Evolutionary conservation across 495 filamentous ascomycete species (phyloP).

Genomic region (Podospora pseudopauciseta): DNA sequence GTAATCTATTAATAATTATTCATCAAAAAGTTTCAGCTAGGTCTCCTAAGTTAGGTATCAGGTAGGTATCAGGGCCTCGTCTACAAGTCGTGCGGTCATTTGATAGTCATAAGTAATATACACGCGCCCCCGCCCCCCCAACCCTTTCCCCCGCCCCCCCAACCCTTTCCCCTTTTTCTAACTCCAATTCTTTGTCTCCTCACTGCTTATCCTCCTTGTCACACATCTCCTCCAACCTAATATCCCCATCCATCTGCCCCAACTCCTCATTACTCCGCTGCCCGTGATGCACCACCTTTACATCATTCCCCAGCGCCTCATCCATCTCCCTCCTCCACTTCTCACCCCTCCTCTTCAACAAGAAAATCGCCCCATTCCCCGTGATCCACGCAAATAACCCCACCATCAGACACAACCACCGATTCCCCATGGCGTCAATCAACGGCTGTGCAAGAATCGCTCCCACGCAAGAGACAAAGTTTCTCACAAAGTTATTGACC

Average conservation of each 20-base stretch:
- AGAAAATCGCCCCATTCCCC: constrained; percentile 55
- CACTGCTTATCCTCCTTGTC: too few relatives aligned
- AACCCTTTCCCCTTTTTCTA: not conserved
- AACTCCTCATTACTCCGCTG: not conserved
- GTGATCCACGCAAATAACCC: constrained; percentile 58
- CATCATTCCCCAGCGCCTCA: constrained; percentile 22
- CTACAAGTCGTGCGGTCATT: not conserved
- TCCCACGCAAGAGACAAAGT: constrained; percentile 80
- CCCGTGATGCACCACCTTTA: too few relatives aligned
- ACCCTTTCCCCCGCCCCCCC: not conserved
- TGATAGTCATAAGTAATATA: not conserved
- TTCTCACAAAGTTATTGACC: constrained; percentile 80
- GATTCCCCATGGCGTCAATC: constrained; percentile 78
- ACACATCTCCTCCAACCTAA: too few relatives aligned
- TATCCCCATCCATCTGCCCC: not conserved
- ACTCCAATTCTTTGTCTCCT: not conserved
- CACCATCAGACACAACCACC: constrained; percentile 83
- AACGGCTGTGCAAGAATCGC: constrained; percentile 70
- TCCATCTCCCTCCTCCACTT: constrained; percentile 71
- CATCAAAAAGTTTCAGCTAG: not conserved
- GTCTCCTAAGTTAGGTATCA: too few relatives aligned
- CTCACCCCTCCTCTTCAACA: constrained; percentile 62
- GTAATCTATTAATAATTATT: too few relatives aligned
- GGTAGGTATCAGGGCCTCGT: not conserved
- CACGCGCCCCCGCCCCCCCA: not conserved